Conservation (phyloP, 805 yeast genomes). For the Tetrapisispora taiwanensis region DNA sequence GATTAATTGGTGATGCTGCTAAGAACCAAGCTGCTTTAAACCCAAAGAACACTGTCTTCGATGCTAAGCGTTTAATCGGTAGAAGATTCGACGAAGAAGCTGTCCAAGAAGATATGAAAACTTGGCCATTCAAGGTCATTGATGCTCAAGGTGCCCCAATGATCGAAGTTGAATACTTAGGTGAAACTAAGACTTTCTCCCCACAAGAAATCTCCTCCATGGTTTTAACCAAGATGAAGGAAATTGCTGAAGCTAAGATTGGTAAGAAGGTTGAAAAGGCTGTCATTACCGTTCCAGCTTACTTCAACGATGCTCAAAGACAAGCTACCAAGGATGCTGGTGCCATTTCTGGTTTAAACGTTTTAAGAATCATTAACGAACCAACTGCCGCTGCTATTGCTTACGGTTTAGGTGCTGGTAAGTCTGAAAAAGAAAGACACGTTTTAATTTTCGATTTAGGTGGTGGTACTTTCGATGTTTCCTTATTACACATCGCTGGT, state of each 20-base stretch:
- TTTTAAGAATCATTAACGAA: slow-evolving; percentile 1
- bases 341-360: slow-evolving; percentile 1
- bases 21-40: slow-evolving; percentile 76
- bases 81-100: slow-evolving; percentile 65
- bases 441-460: not conserved
- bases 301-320: slow-evolving; percentile 1
- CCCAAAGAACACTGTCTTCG: slow-evolving; percentile 69
- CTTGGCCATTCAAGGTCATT: slow-evolving; percentile 74
- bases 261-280: slow-evolving; percentile 65
- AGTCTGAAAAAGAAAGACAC: slow-evolving; percentile 1
- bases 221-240: slow-evolving; percentile 76
- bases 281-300: slow-evolving; percentile 58
- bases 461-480: too few relatives aligned
- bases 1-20: slow-evolving; percentile 37
- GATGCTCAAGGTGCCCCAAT: slow-evolving; percentile 58
- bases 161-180: slow-evolving; percentile 60
- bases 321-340: slow-evolving; percentile 2
- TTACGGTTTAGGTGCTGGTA: slow-evolving; percentile 2
- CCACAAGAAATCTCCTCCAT: slow-evolving; percentile 70
- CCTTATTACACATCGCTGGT: too few relatives aligned
- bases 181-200: slow-evolving; percentile 57
- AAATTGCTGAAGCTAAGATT: slow-evolving; percentile 67
- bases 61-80: slow-evolving; percentile 77
- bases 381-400: slow-evolving; percentile 2
- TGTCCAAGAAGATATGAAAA: slow-evolving; percentile 83